Base-by-base conservation (phyloP, 2,329 filamentous ascomycete genomes). In the Fusarium dlaminii region DNA sequence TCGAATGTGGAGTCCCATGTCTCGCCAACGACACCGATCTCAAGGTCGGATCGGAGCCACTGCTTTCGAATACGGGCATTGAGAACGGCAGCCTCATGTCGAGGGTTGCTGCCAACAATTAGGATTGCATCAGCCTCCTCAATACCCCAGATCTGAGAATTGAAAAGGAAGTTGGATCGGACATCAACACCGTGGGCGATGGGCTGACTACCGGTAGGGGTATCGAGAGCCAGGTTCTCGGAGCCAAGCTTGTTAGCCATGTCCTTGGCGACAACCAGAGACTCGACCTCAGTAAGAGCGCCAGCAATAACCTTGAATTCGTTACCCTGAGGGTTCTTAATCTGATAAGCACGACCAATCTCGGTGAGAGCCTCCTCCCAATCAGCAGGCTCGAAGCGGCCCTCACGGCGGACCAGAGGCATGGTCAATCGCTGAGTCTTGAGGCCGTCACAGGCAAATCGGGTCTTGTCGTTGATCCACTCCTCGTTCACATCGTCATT, bases 401-500 rank as follows among this genome's bases (percentile, higher is more conserved):
- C 93, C 68, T 97, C 93, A 66, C 92, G 91, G 77, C 95, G 93
- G 79, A 98, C 91, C 73, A 99, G 86, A 46, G 96, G 96, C 75
- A 96, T 96, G 40, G 96, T 98, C 64, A 99, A 88, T 81, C 96
- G 91, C 85, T 99, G 96, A 52, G 96, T 98, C 90, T 95, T 97
- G 75, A 99, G 88, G 56, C 96, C 96, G 82, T 99, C 96, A 82
- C 95, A 97, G 46, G 96, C 96, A 82, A 98, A 99, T 75, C 96
- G 91, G 45, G 94, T 92, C 89, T 98, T 99, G 87, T 99, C 96
- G 84, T 98, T 96, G 83, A 99, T 98, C 96, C 96, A 99, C 84
- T 99, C 96, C 86, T 99, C 96, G 83, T 99, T 99, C 79, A 99
- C 91, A 79, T 98, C 95, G 81, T 99, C 96, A 82, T 99, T 99